These are phyloP conservation scores for Stachybotrys echinatus DNA, from an alignment of 2,329 filamentous ascomycete species.

Conservation along the genomic window DNA sequence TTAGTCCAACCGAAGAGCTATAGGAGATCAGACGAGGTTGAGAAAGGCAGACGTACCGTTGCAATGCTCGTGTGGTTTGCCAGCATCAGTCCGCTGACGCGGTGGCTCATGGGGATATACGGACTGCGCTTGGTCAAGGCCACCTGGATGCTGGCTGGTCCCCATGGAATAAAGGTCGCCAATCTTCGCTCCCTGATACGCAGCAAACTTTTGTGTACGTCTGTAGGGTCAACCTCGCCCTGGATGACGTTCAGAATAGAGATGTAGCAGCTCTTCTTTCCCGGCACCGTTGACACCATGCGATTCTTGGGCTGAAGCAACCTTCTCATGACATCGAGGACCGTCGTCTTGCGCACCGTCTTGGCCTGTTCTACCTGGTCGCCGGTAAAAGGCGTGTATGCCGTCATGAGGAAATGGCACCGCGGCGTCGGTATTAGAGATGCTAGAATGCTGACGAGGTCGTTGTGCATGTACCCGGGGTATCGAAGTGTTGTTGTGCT, in stretches of 20 bases:
- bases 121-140: slow-evolving; percentile 94
- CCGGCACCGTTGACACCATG: slow-evolving; percentile 94
- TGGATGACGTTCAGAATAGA: slow-evolving; percentile 99
- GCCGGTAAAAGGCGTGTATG: slow-evolving; percentile 95
- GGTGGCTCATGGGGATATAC: slow-evolving; percentile 88
- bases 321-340: slow-evolving; percentile 94
- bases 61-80: slow-evolving; percentile 97
- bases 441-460: slow-evolving; percentile 93
- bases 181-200: slow-evolving; percentile 91
- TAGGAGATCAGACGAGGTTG: too few relatives aligned
- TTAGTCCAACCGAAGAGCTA: neutral
- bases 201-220: slow-evolving; percentile 96
- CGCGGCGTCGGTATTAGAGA: slow-evolving; percentile 93
- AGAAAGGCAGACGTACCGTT: slow-evolving; percentile 68
- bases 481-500: slow-evolving; percentile 95
- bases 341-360: slow-evolving; percentile 96
- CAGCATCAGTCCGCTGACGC: slow-evolving; percentile 94
- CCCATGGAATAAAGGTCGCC: slow-evolving; percentile 97
- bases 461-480: slow-evolving; percentile 99
- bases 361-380: slow-evolving; percentile 96
- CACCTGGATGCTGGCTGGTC: slow-evolving; percentile 94
- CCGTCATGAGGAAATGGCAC: slow-evolving; percentile 97
- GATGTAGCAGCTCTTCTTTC: slow-evolving; percentile 98
- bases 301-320: slow-evolving; percentile 96
- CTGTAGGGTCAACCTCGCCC: slow-evolving; percentile 95